These are phyloP conservation scores for Diaporthe australafricana DNA, from an alignment of 2,329 filamentous ascomycete species.

Conservation along the genomic window DNA sequence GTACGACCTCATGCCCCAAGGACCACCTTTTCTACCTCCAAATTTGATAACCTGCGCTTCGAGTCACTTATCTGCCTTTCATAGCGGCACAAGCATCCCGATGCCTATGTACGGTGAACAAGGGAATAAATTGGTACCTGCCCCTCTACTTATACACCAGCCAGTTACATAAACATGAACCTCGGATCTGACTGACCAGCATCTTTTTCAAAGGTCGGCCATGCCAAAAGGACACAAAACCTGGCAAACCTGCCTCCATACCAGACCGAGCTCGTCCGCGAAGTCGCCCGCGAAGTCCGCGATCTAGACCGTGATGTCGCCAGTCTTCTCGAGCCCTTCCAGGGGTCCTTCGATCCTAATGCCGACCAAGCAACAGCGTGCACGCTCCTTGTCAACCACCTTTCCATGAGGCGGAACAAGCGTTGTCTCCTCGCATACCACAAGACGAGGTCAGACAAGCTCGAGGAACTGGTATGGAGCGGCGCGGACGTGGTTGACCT, in stretches of 20 bases:
- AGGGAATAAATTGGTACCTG: constrained; percentile 82
- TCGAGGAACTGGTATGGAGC: constrained; percentile 94
- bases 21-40: not conserved
- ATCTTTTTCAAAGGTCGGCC: constrained; percentile 76
- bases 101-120: constrained; percentile 85
- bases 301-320: constrained; percentile 90
- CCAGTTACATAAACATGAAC: not conserved
- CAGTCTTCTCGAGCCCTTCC: constrained; percentile 83
- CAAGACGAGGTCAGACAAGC: constrained; percentile 86
- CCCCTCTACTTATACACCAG: constrained; percentile 13
- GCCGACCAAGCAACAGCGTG: constrained; percentile 87
- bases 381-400: constrained; percentile 89
- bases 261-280: constrained; percentile 89
- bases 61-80: not conserved
- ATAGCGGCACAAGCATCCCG: constrained; percentile 25
- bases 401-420: constrained; percentile 96
- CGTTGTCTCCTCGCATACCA: constrained; percentile 96
- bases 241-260: constrained; percentile 90
- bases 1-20: constrained; percentile 10
- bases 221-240: constrained; percentile 94
- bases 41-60: not conserved
- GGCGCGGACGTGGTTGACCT: constrained; percentile 85
- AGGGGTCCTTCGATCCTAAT: constrained; percentile 86
- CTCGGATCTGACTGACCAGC: constrained; percentile 35
- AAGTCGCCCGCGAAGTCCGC: constrained; percentile 89